These are phyloP conservation scores for Epichloe bromicola DNA, from an alignment of 2,329 filamentous ascomycete genomes.

Conservation along the genomic window DNA sequence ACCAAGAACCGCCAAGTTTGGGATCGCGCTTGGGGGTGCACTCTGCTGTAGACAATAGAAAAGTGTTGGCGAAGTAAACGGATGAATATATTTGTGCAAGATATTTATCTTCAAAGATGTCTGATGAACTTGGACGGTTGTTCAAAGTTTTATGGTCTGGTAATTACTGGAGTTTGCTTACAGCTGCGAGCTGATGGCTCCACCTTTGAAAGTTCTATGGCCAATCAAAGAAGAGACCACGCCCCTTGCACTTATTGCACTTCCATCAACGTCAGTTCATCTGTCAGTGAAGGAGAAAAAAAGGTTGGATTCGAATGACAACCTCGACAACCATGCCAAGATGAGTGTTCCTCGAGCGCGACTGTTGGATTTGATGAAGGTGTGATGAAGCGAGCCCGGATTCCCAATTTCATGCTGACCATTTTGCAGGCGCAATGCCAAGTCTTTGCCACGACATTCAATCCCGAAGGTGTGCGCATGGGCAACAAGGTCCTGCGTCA, in stretches of 20 bases:
- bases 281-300: neutral
- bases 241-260: neutral
- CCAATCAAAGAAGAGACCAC: conserved; percentile 6
- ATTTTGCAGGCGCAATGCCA: conserved; percentile 64
- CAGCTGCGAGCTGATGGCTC: neutral
- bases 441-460: conserved; percentile 84
- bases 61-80: too few relatives aligned
- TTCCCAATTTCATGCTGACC: conserved; percentile 11
- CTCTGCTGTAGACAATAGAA: neutral
- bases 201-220: neutral
- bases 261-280: too few relatives aligned
- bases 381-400: conserved; percentile 19
- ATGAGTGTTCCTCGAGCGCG: conserved; percentile 51
- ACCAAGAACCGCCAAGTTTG: neutral
- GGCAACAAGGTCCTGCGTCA: conserved; percentile 91
- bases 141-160: neutral
- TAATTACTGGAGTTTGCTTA: neutral
- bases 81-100: too few relatives aligned
- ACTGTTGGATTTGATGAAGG: conserved; percentile 67
- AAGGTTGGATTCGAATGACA: conserved; percentile 10
- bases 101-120: too few relatives aligned
- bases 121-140: too few relatives aligned
- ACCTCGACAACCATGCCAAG: conserved; percentile 23
- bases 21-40: neutral
- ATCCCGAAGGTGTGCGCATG: conserved; percentile 67